Base-by-base conservation (phyloP, 768 basidiomycete genomes). In the Trametes meyenii region DNA sequence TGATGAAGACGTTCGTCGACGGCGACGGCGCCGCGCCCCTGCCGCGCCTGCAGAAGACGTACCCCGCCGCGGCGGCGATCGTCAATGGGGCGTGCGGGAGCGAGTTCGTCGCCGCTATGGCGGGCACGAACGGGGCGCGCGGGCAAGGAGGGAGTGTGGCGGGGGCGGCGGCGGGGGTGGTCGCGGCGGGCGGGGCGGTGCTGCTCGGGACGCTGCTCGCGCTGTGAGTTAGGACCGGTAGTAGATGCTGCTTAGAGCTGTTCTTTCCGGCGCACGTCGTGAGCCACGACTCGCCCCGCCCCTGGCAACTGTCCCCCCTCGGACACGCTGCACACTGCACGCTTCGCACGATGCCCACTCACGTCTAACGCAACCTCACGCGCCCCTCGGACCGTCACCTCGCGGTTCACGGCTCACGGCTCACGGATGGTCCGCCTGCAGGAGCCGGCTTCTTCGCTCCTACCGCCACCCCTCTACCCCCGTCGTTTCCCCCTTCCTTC, bases 1-100 rank as follows among this genome's bases (percentile, higher is more conserved):
- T 90, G 11, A 81, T 94, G 81, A 71, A 69, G 17, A 66, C 78
- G 38, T 92, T 87, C 69, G 78, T 77, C 8, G 58, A 69, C 5
- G 81, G 64, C 54, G 73, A 68, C 49, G 69, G 61, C 50, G 64
- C 79, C 3, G 79, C 74, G 38, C 75, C 3, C 4, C 29, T 33
- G 29, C 8, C 29, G 29, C 29, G 29, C 29, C 8, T 89, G 54
- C 61, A 75, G 61, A 57, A 74, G 56, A 82, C 84, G 33, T 90
- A 88, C 71, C 69, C 71, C 26, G 35, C 60, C 3, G 86, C 84
- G 1, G 83, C 80, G 13, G 72, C 73, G 39, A 61, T 78, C 55
- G 77, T 84, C 53, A 77, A 80, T 42, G 67, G 67, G 6, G 74
- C 74, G 55, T 90, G 88, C 63, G 88, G 88, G 13, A 50, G 73